Evolutionary conservation across 208 protist species (phyloP).

Genomic region (Naegleria gruberi): DNA sequence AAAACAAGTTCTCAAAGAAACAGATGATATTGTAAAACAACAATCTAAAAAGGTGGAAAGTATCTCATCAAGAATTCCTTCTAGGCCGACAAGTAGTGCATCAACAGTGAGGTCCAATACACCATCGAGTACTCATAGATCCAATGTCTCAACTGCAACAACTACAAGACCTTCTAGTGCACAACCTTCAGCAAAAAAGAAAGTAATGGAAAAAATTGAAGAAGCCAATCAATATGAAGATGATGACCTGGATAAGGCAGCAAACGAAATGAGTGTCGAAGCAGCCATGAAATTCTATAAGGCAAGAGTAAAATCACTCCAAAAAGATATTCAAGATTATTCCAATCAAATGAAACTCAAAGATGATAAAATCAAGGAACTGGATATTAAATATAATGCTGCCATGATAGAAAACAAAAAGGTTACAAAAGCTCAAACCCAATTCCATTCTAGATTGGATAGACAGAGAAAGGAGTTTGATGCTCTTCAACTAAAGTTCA

Average conservation of each 20-base stretch:
- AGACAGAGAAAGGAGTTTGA: constrained; percentile 7
- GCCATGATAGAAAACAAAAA: background rate
- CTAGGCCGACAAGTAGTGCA: no score
- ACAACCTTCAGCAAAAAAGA: background rate
- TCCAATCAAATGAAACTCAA: background rate
- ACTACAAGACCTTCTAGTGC: background rate
- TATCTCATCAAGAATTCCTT: background rate
- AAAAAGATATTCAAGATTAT: background rate
- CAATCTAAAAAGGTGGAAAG: background rate
- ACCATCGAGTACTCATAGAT: background rate
- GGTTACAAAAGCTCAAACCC: background rate
- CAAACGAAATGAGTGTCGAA: constrained; percentile 8
- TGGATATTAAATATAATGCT: background rate
- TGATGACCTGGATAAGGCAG: background rate
- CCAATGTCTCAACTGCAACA: background rate
- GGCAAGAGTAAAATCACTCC: background rate
- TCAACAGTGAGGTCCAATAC: background rate
- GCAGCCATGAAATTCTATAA: constrained; percentile 21
- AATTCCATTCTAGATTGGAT: background rate
- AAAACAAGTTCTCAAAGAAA: background rate
- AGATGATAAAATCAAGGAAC: background rate
- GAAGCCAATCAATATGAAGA: background rate
- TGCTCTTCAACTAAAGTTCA: background rate
- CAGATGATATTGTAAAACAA: background rate
- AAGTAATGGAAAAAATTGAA: background rate